Conservation (phyloP, 2,329 filamentous ascomycete species). For the Epichloe sibirici region DNA sequence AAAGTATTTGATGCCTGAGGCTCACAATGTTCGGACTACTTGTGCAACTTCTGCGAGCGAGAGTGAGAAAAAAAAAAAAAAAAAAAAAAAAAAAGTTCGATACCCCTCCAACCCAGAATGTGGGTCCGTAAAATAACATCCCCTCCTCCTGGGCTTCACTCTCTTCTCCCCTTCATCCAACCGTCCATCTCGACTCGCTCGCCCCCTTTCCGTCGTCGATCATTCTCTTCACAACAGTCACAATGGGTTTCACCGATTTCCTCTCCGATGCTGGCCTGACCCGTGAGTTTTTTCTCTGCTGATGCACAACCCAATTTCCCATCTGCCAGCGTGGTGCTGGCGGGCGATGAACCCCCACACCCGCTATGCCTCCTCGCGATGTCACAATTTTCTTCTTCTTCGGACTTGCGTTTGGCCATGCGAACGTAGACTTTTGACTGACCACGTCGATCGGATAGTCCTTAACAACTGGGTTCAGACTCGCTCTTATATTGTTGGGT, state of each 20-base stretch:
- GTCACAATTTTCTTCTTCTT: neutral
- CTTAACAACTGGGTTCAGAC: conserved; percentile 59
- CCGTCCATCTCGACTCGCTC: neutral
- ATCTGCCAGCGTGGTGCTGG: neutral
- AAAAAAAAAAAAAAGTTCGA: neutral
- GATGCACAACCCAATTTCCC: neutral
- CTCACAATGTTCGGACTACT: neutral
- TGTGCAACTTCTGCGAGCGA: neutral
- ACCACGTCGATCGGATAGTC: conserved; percentile 27
- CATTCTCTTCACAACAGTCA: conserved; percentile 12
- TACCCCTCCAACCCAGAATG: conserved; percentile 6
- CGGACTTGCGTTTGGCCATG: neutral
- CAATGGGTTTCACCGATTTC: conserved; percentile 57
- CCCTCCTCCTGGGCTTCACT: conserved; percentile 1
- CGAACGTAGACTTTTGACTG: neutral
- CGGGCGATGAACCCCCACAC: neutral
- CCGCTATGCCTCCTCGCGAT: conserved; percentile 1
- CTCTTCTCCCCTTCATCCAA: neutral
- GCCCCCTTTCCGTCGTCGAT: neutral
- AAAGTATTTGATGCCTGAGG: neutral
- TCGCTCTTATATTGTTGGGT: conserved; percentile 71
- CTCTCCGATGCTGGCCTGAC: conserved; percentile 46
- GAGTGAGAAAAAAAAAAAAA: neutral
- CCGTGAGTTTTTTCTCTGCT: conserved; percentile 11
- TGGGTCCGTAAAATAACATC: conserved; percentile 4